These are phyloP conservation scores for Fusarium mundagurra DNA, from an alignment of 2,329 filamentous ascomycete genomes.

Conservation along the genomic window DNA sequence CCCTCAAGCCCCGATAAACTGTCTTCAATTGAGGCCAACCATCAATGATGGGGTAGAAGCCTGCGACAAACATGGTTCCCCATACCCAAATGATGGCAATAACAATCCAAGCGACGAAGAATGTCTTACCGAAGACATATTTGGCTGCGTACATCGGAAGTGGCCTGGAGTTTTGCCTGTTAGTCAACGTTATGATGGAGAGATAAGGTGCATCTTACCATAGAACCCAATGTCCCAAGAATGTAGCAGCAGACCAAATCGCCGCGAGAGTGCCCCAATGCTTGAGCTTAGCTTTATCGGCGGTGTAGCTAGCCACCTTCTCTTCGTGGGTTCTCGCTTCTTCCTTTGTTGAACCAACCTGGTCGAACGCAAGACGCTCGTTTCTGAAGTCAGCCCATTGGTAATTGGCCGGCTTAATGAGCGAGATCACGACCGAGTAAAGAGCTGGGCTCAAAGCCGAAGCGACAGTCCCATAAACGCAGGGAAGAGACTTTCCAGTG, in stretches of 20 bases:
- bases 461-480: slow-evolving; percentile 62
- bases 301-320: slow-evolving; percentile 38
- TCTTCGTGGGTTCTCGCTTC: slow-evolving; percentile 25
- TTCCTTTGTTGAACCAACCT: slow-evolving; percentile 1
- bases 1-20: neutral
- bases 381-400: slow-evolving; percentile 53
- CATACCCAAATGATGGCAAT: slow-evolving; percentile 64
- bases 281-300: slow-evolving; percentile 52
- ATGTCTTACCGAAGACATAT: slow-evolving; percentile 59
- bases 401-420: slow-evolving; percentile 54
- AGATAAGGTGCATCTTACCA: slow-evolving; percentile 31
- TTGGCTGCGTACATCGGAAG: slow-evolving; percentile 63
- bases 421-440: slow-evolving; percentile 59
- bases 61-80: slow-evolving; percentile 59
- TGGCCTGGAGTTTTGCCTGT: slow-evolving; percentile 46
- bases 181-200: fast-evolving
- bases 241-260: slow-evolving; percentile 57
- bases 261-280: slow-evolving; percentile 52
- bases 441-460: slow-evolving; percentile 54
- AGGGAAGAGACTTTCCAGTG: slow-evolving; percentile 60
- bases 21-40: slow-evolving; percentile 47
- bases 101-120: slow-evolving; percentile 61
- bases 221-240: slow-evolving; percentile 62
- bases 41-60: slow-evolving; percentile 61
- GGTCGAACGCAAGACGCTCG: slow-evolving; percentile 52